Conservation (phyloP, 371 early-diverging fungal species). For the Neoconidiobolus thromboides region DNA sequence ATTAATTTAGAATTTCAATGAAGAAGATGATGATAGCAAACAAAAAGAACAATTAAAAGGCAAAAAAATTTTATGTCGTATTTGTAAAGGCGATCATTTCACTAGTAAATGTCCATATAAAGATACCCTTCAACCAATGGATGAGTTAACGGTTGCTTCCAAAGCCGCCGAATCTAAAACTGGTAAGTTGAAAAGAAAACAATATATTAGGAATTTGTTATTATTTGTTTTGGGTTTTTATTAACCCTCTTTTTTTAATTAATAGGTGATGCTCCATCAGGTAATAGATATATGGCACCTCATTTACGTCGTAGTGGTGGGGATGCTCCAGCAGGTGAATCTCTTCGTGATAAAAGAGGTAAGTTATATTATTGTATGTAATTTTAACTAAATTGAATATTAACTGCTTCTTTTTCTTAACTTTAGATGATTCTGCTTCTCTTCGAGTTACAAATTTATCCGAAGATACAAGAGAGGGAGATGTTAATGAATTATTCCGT, state of each 20-base stretch:
- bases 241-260: slow-evolving; percentile 10
- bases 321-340: slow-evolving; percentile 13
- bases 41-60: slow-evolving; percentile 21
- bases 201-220: no score
- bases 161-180: slow-evolving; percentile 14
- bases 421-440: slow-evolving; percentile 55
- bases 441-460: slow-evolving; percentile 92
- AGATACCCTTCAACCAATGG: slow-evolving; percentile 62
- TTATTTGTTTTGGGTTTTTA: not conserved
- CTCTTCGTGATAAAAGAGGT: slow-evolving; percentile 11
- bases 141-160: slow-evolving; percentile 15
- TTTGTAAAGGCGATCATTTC: slow-evolving; percentile 92
- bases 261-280: slow-evolving; percentile 11
- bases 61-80: slow-evolving; percentile 84
- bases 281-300: slow-evolving; percentile 67
- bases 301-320: slow-evolving; percentile 43
- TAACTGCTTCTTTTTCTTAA: not conserved
- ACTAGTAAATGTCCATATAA: slow-evolving; percentile 95
- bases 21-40: slow-evolving; percentile 10
- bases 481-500: slow-evolving; percentile 72
- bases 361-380: not conserved
- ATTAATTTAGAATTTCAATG: not conserved
- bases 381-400: not conserved
- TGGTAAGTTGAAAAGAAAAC: not conserved
- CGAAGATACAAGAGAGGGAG: slow-evolving; percentile 74